These are phyloP conservation scores for Sedum album DNA, from an alignment of 164 flowering plant species.

Conservation along the genomic window DNA sequence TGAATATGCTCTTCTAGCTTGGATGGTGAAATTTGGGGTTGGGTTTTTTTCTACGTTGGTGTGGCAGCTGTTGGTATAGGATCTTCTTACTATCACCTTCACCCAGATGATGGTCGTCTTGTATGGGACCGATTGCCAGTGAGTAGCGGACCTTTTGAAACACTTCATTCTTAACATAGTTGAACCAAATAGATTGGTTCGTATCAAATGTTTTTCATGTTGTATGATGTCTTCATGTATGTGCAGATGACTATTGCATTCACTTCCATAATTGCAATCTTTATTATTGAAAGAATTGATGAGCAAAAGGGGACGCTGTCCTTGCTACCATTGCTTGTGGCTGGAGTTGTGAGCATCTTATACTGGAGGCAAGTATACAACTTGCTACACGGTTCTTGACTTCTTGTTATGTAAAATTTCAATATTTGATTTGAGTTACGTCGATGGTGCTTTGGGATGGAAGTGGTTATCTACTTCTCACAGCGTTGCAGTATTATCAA, in stretches of 20 bases:
- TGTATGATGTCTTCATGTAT: conserved; percentile 4
- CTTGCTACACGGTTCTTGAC: not conserved
- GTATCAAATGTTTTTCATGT: not conserved
- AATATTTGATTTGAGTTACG: too few species aligned
- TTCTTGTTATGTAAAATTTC: too few species aligned
- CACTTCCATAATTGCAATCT: conserved; percentile 80
- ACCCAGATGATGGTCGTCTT: conserved; percentile 82
- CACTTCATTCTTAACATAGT: not conserved
- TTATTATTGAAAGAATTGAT: conserved; percentile 84
- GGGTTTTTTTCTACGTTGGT: conserved; percentile 78
- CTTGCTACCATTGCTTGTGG: conserved; percentile 62
- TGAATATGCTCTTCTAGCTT: conserved; percentile 27
- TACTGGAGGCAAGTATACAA: conserved; percentile 80
- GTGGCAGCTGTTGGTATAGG: conserved; percentile 91
- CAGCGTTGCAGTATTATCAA: not conserved
- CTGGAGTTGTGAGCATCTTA: conserved; percentile 71
- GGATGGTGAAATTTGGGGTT: conserved; percentile 84
- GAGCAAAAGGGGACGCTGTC: conserved; percentile 62
- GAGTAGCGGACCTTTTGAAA: conserved; percentile 14
- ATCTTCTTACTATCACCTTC: conserved; percentile 84
- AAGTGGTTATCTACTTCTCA: not conserved
- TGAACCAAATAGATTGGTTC: not conserved
- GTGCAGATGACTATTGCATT: conserved; percentile 87
- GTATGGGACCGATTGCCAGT: conserved; percentile 98
- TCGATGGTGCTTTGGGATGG: not conserved